Percentiles rank a stretch among this genome's conserved stretches.
These are phyloP conservation scores for Trichoderma sp. DNA, from an alignment of 2,329 filamentous ascomycete species.

Conservation along the genomic window DNA sequence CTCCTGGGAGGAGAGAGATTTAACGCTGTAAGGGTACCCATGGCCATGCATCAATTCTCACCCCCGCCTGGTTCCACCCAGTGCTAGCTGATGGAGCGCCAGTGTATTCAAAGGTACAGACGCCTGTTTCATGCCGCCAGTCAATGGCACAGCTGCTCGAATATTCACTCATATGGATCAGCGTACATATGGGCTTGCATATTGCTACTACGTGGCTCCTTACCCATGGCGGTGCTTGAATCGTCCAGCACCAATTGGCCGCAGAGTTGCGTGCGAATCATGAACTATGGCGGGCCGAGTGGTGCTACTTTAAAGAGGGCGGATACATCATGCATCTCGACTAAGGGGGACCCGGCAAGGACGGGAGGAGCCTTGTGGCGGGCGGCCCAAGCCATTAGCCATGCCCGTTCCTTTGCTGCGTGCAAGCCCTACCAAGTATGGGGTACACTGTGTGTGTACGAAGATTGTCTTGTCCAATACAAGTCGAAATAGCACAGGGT, in stretches of 20 bases:
- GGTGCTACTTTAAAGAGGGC: conserved; percentile 14
- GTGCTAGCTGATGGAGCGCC: conserved; percentile 26
- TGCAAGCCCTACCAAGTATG: conserved; percentile 20
- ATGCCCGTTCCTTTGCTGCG: conserved; percentile 15
- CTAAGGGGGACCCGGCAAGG: conserved; percentile 35
- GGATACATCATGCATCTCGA: conserved; percentile 28
- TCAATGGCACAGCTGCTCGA: neutral
- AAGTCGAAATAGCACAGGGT: neutral
- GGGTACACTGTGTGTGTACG: neutral
- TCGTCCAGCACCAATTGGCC: conserved; percentile 15
- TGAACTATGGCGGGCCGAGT: conserved; percentile 16
- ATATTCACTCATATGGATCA: conserved; percentile 3
- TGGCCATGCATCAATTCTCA: conserved; percentile 5
- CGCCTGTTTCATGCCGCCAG: neutral
- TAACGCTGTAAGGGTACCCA: conserved; percentile 2
- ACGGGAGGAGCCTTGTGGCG: conserved; percentile 44
- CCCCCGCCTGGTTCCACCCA: conserved; percentile 27
- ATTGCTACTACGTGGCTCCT: conserved; percentile 25
- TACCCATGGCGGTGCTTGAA: conserved; percentile 18
- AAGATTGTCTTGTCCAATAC: neutral
- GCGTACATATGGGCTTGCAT: conserved; percentile 11
- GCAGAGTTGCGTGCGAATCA: conserved; percentile 19
- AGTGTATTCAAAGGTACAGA: conserved; percentile 12
- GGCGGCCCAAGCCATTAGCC: conserved; percentile 31
- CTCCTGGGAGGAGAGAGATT: neutral